Evolutionary conservation across 2,329 filamentous ascomycete genomes (phyloP).

Genomic region (Microdochium nivale): DNA sequence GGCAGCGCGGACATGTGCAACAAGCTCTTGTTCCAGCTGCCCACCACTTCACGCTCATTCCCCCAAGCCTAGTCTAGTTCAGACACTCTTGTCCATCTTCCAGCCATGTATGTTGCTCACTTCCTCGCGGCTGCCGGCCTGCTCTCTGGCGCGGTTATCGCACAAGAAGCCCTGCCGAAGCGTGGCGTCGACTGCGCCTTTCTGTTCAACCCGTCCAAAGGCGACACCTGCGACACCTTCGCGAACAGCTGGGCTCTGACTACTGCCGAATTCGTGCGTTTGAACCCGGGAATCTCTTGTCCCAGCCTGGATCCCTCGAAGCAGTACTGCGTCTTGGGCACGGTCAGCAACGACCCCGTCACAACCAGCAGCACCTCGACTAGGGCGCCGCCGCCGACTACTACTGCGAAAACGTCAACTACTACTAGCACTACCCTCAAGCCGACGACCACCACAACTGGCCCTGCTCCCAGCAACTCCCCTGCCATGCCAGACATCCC

Average conservation of each 20-base stretch:
- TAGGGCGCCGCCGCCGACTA: slow-evolving; percentile 1
- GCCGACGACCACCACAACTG: not conserved
- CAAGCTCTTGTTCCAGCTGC: not conserved
- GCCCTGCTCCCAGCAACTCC: slow-evolving; percentile 4
- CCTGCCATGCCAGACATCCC: slow-evolving; percentile 6
- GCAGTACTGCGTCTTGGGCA: slow-evolving; percentile 13
- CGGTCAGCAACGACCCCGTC: slow-evolving; percentile 3
- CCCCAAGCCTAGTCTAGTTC: not conserved
- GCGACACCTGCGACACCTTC: slow-evolving; percentile 18
- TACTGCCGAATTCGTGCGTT: slow-evolving; percentile 10
- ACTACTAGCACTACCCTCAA: slow-evolving; percentile 3
- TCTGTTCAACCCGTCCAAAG: slow-evolving; percentile 5
- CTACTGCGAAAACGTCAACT: too few relatives aligned
- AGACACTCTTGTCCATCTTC: not conserved
- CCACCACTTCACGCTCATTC: not conserved
- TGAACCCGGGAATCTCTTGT: slow-evolving; percentile 17
- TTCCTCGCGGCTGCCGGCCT: slow-evolving; percentile 3
- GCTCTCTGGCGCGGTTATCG: slow-evolving; percentile 3
- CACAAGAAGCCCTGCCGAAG: slow-evolving; percentile 1
- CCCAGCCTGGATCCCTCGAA: slow-evolving; percentile 9
- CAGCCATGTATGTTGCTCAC: slow-evolving; percentile 5
- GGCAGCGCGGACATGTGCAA: not conserved
- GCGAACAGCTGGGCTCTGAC: slow-evolving; percentile 12
- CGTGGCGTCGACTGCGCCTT: slow-evolving; percentile 9
- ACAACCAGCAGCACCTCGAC: slow-evolving; percentile 4